Conservation (phyloP, 768 basidiomycete species). For the Boletus barrowsii region DNA sequence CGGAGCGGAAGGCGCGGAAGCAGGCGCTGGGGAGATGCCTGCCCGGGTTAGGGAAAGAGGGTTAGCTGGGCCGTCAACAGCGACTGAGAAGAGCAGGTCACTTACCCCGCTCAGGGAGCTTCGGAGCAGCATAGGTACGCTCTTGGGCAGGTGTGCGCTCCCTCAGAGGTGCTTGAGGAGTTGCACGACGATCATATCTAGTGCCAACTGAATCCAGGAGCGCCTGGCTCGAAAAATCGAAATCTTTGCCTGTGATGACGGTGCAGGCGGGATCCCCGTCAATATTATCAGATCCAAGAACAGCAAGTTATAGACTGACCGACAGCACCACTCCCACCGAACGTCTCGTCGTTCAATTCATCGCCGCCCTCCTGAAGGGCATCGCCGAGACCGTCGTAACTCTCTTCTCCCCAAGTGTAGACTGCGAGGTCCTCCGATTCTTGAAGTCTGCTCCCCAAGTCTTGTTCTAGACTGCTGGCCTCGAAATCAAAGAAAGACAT, state of each 20-base stretch:
- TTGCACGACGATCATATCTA: slow-evolving; percentile 17
- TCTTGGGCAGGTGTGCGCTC: slow-evolving; percentile 31
- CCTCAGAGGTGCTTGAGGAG: slow-evolving; percentile 22
- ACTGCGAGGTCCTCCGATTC: slow-evolving; percentile 82
- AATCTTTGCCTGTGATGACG: slow-evolving; percentile 70
- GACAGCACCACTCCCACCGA: slow-evolving; percentile 67
- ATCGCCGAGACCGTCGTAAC: slow-evolving; percentile 87
- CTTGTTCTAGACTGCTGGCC: slow-evolving; percentile 58
- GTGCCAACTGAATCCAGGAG: slow-evolving; percentile 25
- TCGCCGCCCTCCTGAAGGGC: slow-evolving; percentile 86
- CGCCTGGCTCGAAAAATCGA: slow-evolving; percentile 69
- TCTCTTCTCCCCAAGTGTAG: slow-evolving; percentile 90
- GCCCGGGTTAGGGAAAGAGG: slow-evolving; percentile 10
- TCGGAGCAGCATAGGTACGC: slow-evolving; percentile 13
- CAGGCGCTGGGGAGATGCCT: slow-evolving; percentile 36
- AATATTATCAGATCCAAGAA: slow-evolving; percentile 16
- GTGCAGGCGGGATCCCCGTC: background rate
- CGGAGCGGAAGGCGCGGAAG: slow-evolving; percentile 19
- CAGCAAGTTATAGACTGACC: slow-evolving; percentile 50
- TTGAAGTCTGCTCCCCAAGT: slow-evolving; percentile 46
- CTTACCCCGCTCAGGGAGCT: slow-evolving; percentile 29
- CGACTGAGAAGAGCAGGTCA: slow-evolving; percentile 7
- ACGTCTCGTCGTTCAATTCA: slow-evolving; percentile 96
- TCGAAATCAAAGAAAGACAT: slow-evolving; percentile 89
- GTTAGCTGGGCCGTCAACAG: slow-evolving; percentile 5